Evolutionary conservation across 345 rosid genomes (phyloP), one percentile per base, ranked within the genome.

Genomic region (Acer negundo): DNA sequence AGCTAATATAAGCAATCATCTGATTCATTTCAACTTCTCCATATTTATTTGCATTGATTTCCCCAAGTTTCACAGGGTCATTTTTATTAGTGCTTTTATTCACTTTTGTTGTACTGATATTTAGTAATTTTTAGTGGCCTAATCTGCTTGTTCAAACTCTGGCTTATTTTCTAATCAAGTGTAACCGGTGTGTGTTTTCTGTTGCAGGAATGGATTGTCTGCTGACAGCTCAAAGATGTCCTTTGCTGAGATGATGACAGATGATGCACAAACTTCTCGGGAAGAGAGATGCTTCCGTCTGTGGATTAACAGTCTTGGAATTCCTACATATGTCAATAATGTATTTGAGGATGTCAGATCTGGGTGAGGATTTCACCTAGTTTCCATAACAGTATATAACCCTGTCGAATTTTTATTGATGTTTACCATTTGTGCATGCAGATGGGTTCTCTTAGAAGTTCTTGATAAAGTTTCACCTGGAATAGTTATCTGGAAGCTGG

Each of bases 261-360:
- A 96, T 82, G 99, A 96, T 85, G 88, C 79, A 17, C 84, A 96
- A 85, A 94, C 99, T 77, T 96, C 99, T 69, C 86, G 95, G 40
- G 99, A 94, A 85, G 99, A 94, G 88, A 89, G 98, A 86, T 96
- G 99, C 85, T 96, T 94, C 89, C 94, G 98, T 23, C 84, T 96
- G 71, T 96, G 99, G 98, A 96, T 96, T 68, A 96, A 96, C 84
- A 96, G 98, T 88, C 93, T 94, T 71, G 99, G 97, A 78, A 82
- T 80, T 79, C 84, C 91, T 42, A 87, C 97, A n/a, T 86, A 91
- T 65, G 94, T 94, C 76, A 92, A 94, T 79, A 89, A 92, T 80
- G 82, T 94, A 69, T 94, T 94, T 80, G 99, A 96, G 86, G 98
- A 96, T 87, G 90, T 94, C 75, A 87, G 97, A 81, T 88, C 89